Evolutionary conservation across 1,284 basidiomycete species (phyloP).

Genomic region (Ceratobasidium sp.): DNA sequence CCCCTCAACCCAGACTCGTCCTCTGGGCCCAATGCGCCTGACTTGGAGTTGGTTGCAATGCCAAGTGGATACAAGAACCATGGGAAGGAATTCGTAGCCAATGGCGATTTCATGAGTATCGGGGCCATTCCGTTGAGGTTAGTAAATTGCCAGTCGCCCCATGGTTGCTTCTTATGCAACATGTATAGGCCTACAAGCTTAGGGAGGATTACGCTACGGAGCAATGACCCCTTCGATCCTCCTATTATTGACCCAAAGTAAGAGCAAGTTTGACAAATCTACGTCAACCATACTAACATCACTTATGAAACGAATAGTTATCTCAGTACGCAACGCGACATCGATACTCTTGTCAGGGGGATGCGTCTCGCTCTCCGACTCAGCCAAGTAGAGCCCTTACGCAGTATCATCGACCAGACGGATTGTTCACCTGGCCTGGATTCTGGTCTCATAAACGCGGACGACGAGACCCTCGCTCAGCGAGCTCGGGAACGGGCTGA

Average conservation of each 20-base stretch:
- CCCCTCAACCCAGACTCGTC: conserved; percentile 51
- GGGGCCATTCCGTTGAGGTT: conserved; percentile 57
- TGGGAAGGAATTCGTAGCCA: conserved; percentile 48
- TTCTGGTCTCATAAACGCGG: conserved; percentile 51
- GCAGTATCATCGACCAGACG: conserved; percentile 48
- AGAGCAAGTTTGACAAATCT: background rate
- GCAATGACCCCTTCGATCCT: conserved; percentile 47
- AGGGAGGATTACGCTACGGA: conserved; percentile 44
- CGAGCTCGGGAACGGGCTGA: conserved; percentile 64
- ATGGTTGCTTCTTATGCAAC: background rate
- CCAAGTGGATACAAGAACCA: conserved; percentile 51
- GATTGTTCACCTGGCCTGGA: conserved; percentile 53
- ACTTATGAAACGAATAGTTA: conserved; percentile 8
- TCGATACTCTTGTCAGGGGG: conserved; percentile 48
- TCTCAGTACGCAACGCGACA: conserved; percentile 46
- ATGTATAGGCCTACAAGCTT: conserved; percentile 44
- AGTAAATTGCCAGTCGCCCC: background rate
- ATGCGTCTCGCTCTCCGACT: conserved; percentile 41
- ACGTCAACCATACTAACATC: background rate
- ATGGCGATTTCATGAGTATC: conserved; percentile 54
- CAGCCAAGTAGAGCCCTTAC: conserved; percentile 47
- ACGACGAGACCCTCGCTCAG: conserved; percentile 55
- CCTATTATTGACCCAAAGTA: conserved; percentile 49
- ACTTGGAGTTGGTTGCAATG: conserved; percentile 54
- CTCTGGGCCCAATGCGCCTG: conserved; percentile 54